Base-by-base conservation (phyloP, 306 rosid genomes). In the Geum urbanum region DNA sequence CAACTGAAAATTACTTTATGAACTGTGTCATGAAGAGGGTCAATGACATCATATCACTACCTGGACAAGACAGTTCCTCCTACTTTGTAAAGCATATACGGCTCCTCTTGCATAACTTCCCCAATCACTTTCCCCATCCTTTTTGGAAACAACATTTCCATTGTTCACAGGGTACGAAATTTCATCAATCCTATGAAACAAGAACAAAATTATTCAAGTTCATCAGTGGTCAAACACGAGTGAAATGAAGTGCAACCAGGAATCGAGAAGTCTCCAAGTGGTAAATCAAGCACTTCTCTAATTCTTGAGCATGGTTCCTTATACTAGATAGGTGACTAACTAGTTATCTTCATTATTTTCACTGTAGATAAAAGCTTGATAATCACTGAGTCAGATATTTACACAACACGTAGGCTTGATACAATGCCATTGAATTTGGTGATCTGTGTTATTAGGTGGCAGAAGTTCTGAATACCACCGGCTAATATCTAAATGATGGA, bases 91-190 rank as follows among this genome's bases (percentile, higher is more conserved):
- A 72, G 97, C 97, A 83, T 82, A 88, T 52, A 86, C 66, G 0
- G 97, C 99, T 70, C 96, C 99, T 86, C 92, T 90, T 67, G 95
- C 96, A 87, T 90, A 94, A 76, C 89, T 82, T 72, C 97, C 97
- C 98, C 98, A 94, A 6, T 79, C 49, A 80, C 83, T 78, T 81
- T 92, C 89, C 69, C 86, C 96, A 39, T 72, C 52, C 67, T 6
- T 58, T 78, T 66, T 65, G 5, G 87, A 69, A 73, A 74, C 80
- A 74, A 65, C 84, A 67, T 80, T 76, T 66, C 46, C 80, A 69
- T 48, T 41, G 45, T 65, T 67, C 84, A 69, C 71, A 57, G 88
- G 80, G 70, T 56, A 49, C 64, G 76, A 87, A 65, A 67, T 78
- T 84, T 88, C 97, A 71, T 88, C 89, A 78, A 91, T 83, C 22